Base-by-base conservation (phyloP, 257 asterid genomes). In the Nicotiana noctiflora region DNA sequence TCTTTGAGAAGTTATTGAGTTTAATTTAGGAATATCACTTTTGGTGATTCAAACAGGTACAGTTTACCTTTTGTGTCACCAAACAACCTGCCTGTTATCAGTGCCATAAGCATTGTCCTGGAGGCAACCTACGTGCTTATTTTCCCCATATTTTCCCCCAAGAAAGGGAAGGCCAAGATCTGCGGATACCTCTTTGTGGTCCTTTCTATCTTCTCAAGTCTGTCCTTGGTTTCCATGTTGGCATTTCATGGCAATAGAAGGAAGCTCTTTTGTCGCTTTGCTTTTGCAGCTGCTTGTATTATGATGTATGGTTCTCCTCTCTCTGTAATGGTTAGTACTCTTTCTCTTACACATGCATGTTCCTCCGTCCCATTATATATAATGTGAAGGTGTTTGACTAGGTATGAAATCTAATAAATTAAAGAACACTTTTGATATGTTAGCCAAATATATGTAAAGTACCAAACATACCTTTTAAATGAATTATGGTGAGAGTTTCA, bases 221-320 rank as follows among this genome's bases (percentile, higher is more conserved):
- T 68, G 57, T 32, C 57, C 57, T 40, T 87, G 68, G 84, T 93
- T 44, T 93, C 97, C 0, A 3, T 84, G 31, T 82, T 89, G 9
- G 93, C 91, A 31, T 79, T 90, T 62, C 89, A 83, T 77, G 81
- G 76, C 5, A 81, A 84, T 8, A 80, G 44, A 9, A 88, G 87
- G 84, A 90, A 90, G 83, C 14, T 86, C 8, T 62, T 94, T 2
- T 90, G 96, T 76, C 98, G 96, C 6, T 82, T 85, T 74, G 94
- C 91, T 25, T 92, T 91, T 9, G 65, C 92, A 0, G 14, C 88
- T 2, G 91, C 91, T 87, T 90, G 95, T 67, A 89, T 90, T 77
- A 56, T 91, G 0, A 94, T 94, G 98, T 94, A 94, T 79, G 98
- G 93, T 53, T 90, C 98, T 4, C 98, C 98, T 27, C 70, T 94